Base-by-base conservation (phyloP, 1,284 basidiomycete genomes). In the Baeospora myosura region DNA sequence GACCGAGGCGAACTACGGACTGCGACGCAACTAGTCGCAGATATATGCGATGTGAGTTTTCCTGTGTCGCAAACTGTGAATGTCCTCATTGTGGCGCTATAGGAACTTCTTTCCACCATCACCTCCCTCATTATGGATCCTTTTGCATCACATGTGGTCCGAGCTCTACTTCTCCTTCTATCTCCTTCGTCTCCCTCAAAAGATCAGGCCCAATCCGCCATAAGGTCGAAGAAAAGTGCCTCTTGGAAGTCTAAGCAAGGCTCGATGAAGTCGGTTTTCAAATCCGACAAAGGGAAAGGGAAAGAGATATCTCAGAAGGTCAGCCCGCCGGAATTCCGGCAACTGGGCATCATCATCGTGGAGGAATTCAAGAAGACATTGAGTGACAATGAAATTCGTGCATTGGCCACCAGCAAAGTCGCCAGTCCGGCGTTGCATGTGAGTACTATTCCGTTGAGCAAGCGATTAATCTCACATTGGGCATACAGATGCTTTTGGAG, bases 61-160 rank as follows among this genome's bases (percentile, higher is more conserved):
- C 18, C 41, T 25, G 30, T 20, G 23, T 35, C 37, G 17, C 11
- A 23, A 25, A 24, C n/a, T n/a, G n/a, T n/a, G n/a, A 25, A 14
- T 42, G 42, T 40, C 32, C 29, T 48, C 23, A 42, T 37, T 40
- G 8, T 23, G 25, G 43, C n/a, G n/a, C 8, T 40, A 2, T 48
- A 90, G 81, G 89, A 91, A 69, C 52, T 92, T 20, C 55, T 80
- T 1, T 78, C 84, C 1, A 62, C 62, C 4, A 65, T 92, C 18
- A 64, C 78, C 0, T 64, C 68, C 3, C 72, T 94, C 23, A 63
- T 93, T 25, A 77, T 83, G 64, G 81, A 93, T 53, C 80, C 84
- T 14, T 93, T 92, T 55, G 90, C 82, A 20, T 92, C 92, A 0
- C 93, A 95, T 52, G 87, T 91, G 28, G 51, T 94, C 37, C 81